Evolutionary conservation across 2,329 filamentous ascomycete genomes (phyloP).

Genomic region (Ceratocystis variospora): DNA sequence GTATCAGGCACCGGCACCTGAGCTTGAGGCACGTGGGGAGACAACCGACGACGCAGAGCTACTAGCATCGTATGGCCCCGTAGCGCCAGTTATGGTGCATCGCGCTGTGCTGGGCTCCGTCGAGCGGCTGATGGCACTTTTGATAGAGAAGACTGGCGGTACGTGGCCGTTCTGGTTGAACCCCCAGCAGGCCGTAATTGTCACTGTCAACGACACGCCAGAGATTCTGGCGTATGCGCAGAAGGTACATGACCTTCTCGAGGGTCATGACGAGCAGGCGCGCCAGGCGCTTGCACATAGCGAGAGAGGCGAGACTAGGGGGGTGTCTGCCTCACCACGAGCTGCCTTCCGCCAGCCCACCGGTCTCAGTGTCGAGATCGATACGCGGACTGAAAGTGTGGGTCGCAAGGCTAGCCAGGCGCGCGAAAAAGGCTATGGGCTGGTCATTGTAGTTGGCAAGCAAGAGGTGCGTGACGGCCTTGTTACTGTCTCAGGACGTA

Average conservation of each 20-base stretch:
- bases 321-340: slow-evolving; percentile 17
- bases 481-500: slow-evolving; percentile 37
- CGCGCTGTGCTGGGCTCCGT: slow-evolving; percentile 73
- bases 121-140: slow-evolving; percentile 68
- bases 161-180: slow-evolving; percentile 83
- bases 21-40: slow-evolving; percentile 42
- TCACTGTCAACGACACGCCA: slow-evolving; percentile 53
- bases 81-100: slow-evolving; percentile 66
- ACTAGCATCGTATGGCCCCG: slow-evolving; percentile 41
- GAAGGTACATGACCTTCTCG: slow-evolving; percentile 35
- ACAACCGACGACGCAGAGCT: slow-evolving; percentile 35
- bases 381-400: slow-evolving; percentile 48
- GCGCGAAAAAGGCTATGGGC: slow-evolving; percentile 55
- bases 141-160: slow-evolving; percentile 72
- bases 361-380: slow-evolving; percentile 54
- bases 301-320: slow-evolving; percentile 21
- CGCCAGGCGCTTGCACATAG: slow-evolving; percentile 20
- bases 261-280: slow-evolving; percentile 25
- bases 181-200: slow-evolving; percentile 59
- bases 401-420: slow-evolving; percentile 59
- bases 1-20: slow-evolving; percentile 57
- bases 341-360: slow-evolving; percentile 42
- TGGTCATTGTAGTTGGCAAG: slow-evolving; percentile 59
- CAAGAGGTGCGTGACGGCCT: slow-evolving; percentile 45
- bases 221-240: slow-evolving; percentile 39